phyloP scores from a whole-genome alignment of 768 basidiomycete genomes.

The Leucocoprinus leucothites region DNA sequence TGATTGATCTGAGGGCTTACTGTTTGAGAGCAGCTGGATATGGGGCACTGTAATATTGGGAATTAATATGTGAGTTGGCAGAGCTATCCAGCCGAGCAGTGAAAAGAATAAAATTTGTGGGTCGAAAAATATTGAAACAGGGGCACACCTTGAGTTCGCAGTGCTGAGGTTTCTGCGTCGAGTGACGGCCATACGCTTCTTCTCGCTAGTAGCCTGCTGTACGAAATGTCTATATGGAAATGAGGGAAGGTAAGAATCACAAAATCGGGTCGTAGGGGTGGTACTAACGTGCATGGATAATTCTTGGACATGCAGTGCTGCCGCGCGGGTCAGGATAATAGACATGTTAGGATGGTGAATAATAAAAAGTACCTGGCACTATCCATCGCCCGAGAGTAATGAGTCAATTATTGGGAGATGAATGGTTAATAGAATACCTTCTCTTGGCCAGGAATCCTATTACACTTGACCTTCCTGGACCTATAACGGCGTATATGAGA shows the following conservation, averaged over 20 bases:
- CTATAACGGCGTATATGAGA: slow-evolving; percentile 32
- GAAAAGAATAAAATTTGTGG: not conserved
- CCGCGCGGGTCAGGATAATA: slow-evolving; percentile 16
- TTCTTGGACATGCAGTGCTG: slow-evolving; percentile 87
- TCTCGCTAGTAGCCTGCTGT: slow-evolving; percentile 83
- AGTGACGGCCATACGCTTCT: slow-evolving; percentile 60
- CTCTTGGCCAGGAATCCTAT: slow-evolving; percentile 76
- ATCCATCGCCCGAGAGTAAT: slow-evolving; percentile 4
- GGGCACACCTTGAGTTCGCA: slow-evolving; percentile 41
- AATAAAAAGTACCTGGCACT: slow-evolving; percentile 62
- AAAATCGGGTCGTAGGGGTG: slow-evolving; percentile 12
- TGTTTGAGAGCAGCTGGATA: slow-evolving; percentile 36
- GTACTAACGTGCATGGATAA: slow-evolving; percentile 83
- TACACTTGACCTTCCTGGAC: slow-evolving; percentile 86
- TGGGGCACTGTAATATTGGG: slow-evolving; percentile 24
- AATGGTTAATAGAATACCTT: slow-evolving; percentile 46
- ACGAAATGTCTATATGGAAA: slow-evolving; percentile 58
- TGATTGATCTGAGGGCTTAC: slow-evolving; percentile 22
- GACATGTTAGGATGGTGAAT: slow-evolving; percentile 5
- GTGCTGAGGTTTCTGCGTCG: slow-evolving; percentile 64
- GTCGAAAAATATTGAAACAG: not conserved
- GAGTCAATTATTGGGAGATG: slow-evolving; percentile 14
- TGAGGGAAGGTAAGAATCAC: not conserved
- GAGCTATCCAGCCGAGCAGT: slow-evolving; percentile 10
- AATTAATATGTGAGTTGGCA: slow-evolving; percentile 18